Evolutionary conservation across 305 asterid genomes (phyloP).

Genomic region (Fraxinus sp.): DNA sequence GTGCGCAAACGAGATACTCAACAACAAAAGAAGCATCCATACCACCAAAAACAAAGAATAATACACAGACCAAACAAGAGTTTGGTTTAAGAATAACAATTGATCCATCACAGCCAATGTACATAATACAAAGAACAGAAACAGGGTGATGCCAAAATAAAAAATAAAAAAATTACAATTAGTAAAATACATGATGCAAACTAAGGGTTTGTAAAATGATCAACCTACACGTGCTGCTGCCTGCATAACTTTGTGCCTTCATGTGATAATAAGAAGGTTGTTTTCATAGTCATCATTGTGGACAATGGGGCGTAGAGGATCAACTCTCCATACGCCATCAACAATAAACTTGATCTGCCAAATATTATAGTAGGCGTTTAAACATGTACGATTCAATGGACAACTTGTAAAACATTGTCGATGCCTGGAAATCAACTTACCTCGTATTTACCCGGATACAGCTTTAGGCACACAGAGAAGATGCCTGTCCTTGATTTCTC

Average conservation of each 20-base stretch:
- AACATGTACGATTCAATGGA: not conserved
- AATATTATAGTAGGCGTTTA: not conserved
- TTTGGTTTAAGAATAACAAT: not conserved
- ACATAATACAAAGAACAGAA: not conserved
- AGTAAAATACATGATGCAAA: conserved; percentile 23
- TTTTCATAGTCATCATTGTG: conserved; percentile 61
- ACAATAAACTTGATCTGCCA: conserved; percentile 89
- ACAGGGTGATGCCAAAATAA: not conserved
- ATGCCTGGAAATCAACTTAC: conserved; percentile 31
- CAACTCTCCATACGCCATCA: conserved; percentile 82
- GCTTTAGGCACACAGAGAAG: conserved; percentile 58
- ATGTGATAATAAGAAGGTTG: conserved; percentile 60
- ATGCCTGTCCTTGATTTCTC: conserved; percentile 59
- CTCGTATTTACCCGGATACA: conserved; percentile 92
- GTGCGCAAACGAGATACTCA: not conserved
- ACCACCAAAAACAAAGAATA: not conserved
- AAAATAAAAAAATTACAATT: conserved; percentile 6
- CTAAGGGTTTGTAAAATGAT: not conserved
- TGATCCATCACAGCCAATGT: not conserved
- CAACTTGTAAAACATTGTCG: conserved; percentile 15
- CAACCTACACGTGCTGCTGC: conserved; percentile 11
- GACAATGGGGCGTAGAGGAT: conserved; percentile 71
- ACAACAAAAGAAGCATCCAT: not conserved
- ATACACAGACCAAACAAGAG: not conserved
- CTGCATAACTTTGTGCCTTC: conserved; percentile 18